Conservation (phyloP, 2,329 filamentous ascomycete species). For the Cladosporium sp. region DNA sequence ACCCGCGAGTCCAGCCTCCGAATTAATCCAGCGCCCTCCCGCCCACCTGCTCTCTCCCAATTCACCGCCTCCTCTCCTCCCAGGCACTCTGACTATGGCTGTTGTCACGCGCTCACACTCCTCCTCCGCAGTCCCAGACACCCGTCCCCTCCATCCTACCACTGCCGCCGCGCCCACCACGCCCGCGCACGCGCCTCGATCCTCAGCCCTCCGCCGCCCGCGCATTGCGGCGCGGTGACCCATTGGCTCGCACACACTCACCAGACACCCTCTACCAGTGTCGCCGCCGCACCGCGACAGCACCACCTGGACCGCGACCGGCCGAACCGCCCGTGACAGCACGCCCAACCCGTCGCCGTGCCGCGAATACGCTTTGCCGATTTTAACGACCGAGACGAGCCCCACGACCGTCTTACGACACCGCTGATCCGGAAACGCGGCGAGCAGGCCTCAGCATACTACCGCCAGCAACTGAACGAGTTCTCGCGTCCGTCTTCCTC, state of each 20-base stretch:
- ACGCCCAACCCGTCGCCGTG: slow-evolving; percentile 28
- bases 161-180: neutral
- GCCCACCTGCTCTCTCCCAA: neutral
- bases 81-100: slow-evolving; percentile 1
- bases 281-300: neutral
- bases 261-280: neutral
- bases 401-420: slow-evolving; percentile 49
- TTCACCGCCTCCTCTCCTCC: neutral
- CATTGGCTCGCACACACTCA: slow-evolving; percentile 2
- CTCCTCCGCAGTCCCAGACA: neutral
- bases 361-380: slow-evolving; percentile 35
- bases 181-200: neutral
- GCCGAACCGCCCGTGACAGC: slow-evolving; percentile 3
- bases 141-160: neutral
- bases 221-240: slow-evolving; percentile 12
- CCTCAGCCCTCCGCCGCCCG: slow-evolving; percentile 2
- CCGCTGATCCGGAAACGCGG: slow-evolving; percentile 42
- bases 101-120: slow-evolving; percentile 6
- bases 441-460: slow-evolving; percentile 35
- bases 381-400: slow-evolving; percentile 50
- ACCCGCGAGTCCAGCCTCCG: slow-evolving; percentile 3
- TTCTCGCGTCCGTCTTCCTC: slow-evolving; percentile 47
- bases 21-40: neutral
- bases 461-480: slow-evolving; percentile 23
- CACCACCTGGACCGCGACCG: neutral